These are phyloP conservation scores for Rhizophora apiculata DNA, from an alignment of 345 rosid genomes.

Conservation along the genomic window DNA sequence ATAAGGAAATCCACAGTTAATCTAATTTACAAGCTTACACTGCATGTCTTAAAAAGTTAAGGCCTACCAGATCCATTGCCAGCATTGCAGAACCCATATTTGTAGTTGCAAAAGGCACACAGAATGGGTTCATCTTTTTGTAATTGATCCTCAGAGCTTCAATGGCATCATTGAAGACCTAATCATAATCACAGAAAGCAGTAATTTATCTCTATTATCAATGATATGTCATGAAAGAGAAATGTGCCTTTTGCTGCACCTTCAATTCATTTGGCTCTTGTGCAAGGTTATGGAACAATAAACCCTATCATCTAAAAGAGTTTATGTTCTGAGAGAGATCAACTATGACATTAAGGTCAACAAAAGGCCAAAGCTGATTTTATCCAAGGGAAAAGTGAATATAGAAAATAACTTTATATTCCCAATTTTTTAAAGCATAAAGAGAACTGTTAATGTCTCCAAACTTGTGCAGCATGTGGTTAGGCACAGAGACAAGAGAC, in stretches of 20 bases:
- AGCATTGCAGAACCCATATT: constrained; percentile 99
- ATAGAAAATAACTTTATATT: neutral
- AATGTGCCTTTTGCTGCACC: neutral
- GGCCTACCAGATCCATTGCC: constrained; percentile 80
- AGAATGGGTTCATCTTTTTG: constrained; percentile 92
- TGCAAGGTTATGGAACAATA: neutral
- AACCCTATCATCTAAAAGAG: neutral
- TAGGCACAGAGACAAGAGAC: neutral
- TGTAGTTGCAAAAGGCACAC: constrained; percentile 93
- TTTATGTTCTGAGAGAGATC: constrained; percentile 1
- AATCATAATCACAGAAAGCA: constrained; percentile 13
- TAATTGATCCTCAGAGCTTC: constrained; percentile 87
- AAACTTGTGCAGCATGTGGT: neutral
- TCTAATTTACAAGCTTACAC: constrained; percentile 4
- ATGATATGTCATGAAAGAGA: neutral
- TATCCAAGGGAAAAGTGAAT: neutral
- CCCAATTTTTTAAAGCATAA: neutral
- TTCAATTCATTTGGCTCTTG: neutral
- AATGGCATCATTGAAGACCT: constrained; percentile 89
- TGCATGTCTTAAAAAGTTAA: constrained; percentile 12
- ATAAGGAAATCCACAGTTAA: constrained; percentile 15
- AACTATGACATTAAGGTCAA: neutral
- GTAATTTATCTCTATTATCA: neutral
- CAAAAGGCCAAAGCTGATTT: neutral
- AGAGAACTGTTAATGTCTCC: neutral